Evolutionary conservation across 805 yeast species (phyloP).

Genomic region (Debaryomyces prosopidis): DNA sequence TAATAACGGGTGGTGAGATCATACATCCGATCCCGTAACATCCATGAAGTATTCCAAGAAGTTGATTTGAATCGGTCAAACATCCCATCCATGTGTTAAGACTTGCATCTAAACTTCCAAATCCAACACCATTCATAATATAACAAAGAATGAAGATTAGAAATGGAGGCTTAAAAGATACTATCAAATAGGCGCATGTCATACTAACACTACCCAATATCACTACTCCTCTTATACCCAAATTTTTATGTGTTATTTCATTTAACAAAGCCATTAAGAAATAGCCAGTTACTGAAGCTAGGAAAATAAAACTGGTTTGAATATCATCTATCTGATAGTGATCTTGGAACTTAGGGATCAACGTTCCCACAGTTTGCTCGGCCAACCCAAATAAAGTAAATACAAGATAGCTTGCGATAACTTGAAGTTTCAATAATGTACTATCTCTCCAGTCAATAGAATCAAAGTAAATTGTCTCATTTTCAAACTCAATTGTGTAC

Average conservation of each 20-base stretch:
- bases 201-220: conserved; percentile 34
- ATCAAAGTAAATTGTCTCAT: conserved; percentile 30
- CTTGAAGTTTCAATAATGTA: conserved; percentile 41
- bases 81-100: conserved; percentile 55
- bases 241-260: conserved; percentile 36
- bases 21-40: conserved; percentile 56
- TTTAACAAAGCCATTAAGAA: conserved; percentile 51
- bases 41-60: conserved; percentile 54
- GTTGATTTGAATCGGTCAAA: conserved; percentile 47
- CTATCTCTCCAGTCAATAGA: conserved; percentile 42
- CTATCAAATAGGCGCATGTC: conserved; percentile 37
- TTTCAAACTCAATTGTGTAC: conserved; percentile 23
- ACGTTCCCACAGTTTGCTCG: conserved; percentile 63
- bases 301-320: conserved; percentile 48
- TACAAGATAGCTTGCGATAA: conserved; percentile 35
- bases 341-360: conserved; percentile 51
- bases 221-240: conserved; percentile 53
- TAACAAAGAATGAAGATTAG: conserved; percentile 39
- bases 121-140: conserved; percentile 51
- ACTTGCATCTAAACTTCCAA: conserved; percentile 57
- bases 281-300: conserved; percentile 57
- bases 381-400: conserved; percentile 54
- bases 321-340: conserved; percentile 51
- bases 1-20: conserved; percentile 48
- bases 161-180: conserved; percentile 44